Percentiles rank a stretch among this genome's conserved stretches.
Evolutionary conservation across 768 basidiomycete genomes (phyloP).

Genomic region (Coprinellus aureogranulatus): DNA sequence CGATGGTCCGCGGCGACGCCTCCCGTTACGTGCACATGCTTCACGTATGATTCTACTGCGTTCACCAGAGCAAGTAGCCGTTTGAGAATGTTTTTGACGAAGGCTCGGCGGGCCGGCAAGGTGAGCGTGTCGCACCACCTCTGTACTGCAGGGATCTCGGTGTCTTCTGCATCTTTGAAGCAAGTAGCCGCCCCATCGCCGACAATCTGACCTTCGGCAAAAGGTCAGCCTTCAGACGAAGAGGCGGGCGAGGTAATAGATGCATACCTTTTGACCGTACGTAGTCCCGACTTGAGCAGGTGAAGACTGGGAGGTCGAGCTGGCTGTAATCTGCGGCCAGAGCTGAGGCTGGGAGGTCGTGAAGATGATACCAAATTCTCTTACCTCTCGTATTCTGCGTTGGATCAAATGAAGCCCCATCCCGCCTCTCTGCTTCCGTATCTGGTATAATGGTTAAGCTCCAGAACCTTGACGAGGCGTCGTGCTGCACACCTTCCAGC

Average conservation of each 20-base stretch:
- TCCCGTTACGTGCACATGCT: slow-evolving; percentile 35
- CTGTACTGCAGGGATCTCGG: slow-evolving; percentile 55
- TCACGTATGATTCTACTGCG: slow-evolving; percentile 45
- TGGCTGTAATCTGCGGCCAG: slow-evolving; percentile 47
- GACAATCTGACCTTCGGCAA: slow-evolving; percentile 47
- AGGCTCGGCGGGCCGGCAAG: slow-evolving; percentile 47
- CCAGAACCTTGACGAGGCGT: too few species aligned
- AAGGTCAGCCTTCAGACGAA: neutral
- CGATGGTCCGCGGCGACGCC: slow-evolving; percentile 51
- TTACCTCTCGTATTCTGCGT: neutral
- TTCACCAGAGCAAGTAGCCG: slow-evolving; percentile 48
- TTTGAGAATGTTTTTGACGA: slow-evolving; percentile 40
- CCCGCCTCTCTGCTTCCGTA: neutral
- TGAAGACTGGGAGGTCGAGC: slow-evolving; percentile 62
- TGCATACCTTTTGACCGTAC: slow-evolving; percentile 50
- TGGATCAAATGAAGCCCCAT: neutral
- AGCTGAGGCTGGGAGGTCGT: neutral
- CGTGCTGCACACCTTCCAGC: slow-evolving; percentile 60
- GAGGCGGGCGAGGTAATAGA: neutral
- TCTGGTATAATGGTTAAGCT: neutral
- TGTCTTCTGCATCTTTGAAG: slow-evolving; percentile 49
- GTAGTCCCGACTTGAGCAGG: slow-evolving; percentile 61
- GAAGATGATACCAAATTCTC: neutral
- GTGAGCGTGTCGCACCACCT: slow-evolving; percentile 57
- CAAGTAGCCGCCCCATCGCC: slow-evolving; percentile 58